phyloP scores from a whole-genome alignment of 2,329 filamentous ascomycete genomes.

The Ophiostoma sp. region DNA sequence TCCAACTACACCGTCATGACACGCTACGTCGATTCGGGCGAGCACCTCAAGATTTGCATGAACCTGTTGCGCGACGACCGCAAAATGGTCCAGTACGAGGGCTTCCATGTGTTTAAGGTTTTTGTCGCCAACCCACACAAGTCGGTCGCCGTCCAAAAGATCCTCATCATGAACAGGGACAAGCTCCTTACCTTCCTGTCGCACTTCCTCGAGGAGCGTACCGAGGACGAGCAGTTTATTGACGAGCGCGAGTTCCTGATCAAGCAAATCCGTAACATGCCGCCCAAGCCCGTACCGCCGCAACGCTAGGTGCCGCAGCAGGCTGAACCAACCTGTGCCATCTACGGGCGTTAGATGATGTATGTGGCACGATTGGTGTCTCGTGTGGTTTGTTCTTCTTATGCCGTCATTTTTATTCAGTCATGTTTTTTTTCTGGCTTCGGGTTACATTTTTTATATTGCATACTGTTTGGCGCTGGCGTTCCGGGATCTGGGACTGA shows the following conservation, averaged over 20 bases:
- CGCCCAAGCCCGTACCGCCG: conserved; percentile 54
- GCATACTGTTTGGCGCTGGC: conserved; percentile 26
- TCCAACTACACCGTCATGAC: conserved; percentile 99
- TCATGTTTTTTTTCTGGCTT: background rate
- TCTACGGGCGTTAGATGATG: background rate
- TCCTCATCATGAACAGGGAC: conserved; percentile 93
- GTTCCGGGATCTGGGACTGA: conserved; percentile 20
- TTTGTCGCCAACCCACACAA: conserved; percentile 99
- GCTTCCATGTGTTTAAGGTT: conserved; percentile 99
- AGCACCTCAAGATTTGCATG: conserved; percentile 98
- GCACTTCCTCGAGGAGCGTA: conserved; percentile 89
- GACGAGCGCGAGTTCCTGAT: conserved; percentile 97
- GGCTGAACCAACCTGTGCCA: background rate
- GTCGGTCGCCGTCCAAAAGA: conserved; percentile 91
- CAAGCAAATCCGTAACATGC: conserved; percentile 81
- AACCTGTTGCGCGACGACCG: conserved; percentile 91
- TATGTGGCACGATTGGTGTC: background rate
- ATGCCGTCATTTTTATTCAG: background rate
- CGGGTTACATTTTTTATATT: conserved; percentile 16
- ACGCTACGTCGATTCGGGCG: conserved; percentile 88
- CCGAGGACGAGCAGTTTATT: conserved; percentile 96
- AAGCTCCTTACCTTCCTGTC: conserved; percentile 86
- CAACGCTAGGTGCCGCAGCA: conserved; percentile 36
- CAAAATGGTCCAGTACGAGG: conserved; percentile 99
- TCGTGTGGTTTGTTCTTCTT: background rate